A percentile compares a stretch with the other conserved stretches of the same genome.
These are phyloP conservation scores for Kluyveromyces marxianus DNA, from an alignment of 1,139 yeast genomes.

Conservation along the genomic window DNA sequence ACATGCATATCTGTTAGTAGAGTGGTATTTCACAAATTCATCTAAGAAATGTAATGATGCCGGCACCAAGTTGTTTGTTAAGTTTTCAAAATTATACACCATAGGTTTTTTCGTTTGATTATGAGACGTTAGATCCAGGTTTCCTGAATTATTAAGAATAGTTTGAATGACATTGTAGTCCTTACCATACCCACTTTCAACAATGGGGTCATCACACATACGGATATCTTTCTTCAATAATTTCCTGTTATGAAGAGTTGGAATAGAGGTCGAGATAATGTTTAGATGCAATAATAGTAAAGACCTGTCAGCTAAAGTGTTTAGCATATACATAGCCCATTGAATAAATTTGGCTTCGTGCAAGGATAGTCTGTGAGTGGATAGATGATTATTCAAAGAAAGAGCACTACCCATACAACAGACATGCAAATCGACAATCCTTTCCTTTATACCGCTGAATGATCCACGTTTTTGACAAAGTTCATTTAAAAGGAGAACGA, in stretches of 20 bases:
- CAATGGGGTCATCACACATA: conserved; percentile 6
- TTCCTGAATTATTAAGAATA: conserved; percentile 11
- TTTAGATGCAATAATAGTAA: conserved; percentile 49
- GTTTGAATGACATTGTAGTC: conserved; percentile 10
- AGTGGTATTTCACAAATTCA: conserved; percentile 36
- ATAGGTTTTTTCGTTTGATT: background rate
- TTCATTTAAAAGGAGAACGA: conserved; percentile 45
- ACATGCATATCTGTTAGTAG: conserved; percentile 28
- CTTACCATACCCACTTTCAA: conserved; percentile 12
- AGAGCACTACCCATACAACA: conserved; percentile 42
- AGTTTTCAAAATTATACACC: conserved; percentile 40
- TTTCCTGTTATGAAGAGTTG: conserved; percentile 7
- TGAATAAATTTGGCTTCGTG: conserved; percentile 40
- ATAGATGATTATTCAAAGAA: conserved; percentile 20
- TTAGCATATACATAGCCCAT: conserved; percentile 44
- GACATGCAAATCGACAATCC: conserved; percentile 44
- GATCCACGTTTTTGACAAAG: conserved; percentile 34
- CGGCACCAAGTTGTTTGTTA: conserved; percentile 48
- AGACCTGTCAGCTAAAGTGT: conserved; percentile 49
- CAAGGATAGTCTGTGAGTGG: conserved; percentile 10
- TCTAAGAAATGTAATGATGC: conserved; percentile 51
- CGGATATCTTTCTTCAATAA: background rate
- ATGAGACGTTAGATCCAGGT: conserved; percentile 6
- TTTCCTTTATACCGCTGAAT: conserved; percentile 39
- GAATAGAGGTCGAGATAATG: conserved; percentile 30